Base-by-base conservation (phyloP, 2,329 filamentous ascomycete genomes). In the Microcyclosporella mali region DNA sequence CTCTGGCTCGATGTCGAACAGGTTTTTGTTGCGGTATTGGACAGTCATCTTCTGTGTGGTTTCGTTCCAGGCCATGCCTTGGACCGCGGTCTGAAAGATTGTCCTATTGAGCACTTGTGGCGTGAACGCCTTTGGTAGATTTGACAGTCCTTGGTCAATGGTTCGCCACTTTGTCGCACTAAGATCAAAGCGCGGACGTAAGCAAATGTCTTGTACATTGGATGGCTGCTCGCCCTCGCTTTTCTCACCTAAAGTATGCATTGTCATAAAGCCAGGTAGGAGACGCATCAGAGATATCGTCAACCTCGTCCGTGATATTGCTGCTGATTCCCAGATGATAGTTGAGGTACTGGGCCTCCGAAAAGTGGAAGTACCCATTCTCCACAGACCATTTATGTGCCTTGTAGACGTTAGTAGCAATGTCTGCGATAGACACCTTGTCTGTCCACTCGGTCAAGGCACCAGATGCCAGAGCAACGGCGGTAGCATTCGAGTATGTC, bases 271-370 rank as follows among this genome's bases (percentile, higher is more conserved):
- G 57, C 51, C 66, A 67, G 6, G 71, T 67, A 61, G 79, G 80
- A 37, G 68, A 70, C 7, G 68, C 66, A 7, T 64, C 62, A 1
- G 62, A 63, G 2, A 69, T 60, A 15, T 63, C 67, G 6, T 70
- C 71, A 1, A 70, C 70, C 4, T 74, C 65, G 49, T 82, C 76
- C 1, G 74, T 78, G 51, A 73, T 71, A 53, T 80, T 78, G 9
- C 73, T 63, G 30, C 64, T 68, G 11, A 70, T 69, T 11, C 73
- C 71, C 8, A 84, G 68, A 25, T 74, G 71, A 56, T 83, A 79
- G 14, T 73, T 71, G 41, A 83, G 64, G 51, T 80, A 85, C 1
- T 70, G 75, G 16, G 78, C 77, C 52, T 84, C 81, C 10, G 79
- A 82, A 72, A 77, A 85, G 39, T 76, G 67, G 56, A 84, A 81